Conservation (phyloP, 2,329 filamentous ascomycete species). For the Penicillium sp. region DNA sequence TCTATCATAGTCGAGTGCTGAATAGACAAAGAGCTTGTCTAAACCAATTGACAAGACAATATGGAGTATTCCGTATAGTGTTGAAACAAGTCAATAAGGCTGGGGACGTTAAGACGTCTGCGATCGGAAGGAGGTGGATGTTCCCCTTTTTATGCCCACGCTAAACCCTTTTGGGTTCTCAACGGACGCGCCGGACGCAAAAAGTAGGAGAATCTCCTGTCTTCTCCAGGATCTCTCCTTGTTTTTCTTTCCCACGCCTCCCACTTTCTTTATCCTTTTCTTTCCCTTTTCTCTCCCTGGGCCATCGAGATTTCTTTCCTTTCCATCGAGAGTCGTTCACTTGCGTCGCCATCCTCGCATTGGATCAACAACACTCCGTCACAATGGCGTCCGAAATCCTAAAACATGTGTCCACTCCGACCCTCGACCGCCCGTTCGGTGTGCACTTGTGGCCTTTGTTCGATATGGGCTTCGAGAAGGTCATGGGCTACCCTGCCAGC, state of each 20-base stretch:
- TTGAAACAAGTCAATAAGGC: background rate
- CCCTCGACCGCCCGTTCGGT: constrained; percentile 89
- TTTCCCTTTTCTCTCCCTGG: constrained; percentile 59
- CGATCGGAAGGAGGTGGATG: constrained; percentile 17
- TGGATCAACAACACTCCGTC: constrained; percentile 15
- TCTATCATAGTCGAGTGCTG: too few relatives aligned
- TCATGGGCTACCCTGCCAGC: constrained; percentile 78
- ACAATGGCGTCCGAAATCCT: constrained; percentile 54
- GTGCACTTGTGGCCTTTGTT: constrained; percentile 92
- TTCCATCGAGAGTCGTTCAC: background rate
- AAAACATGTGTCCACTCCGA: constrained; percentile 64
- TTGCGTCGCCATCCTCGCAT: background rate
- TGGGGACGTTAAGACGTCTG: background rate
- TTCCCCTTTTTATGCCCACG: constrained; percentile 31
- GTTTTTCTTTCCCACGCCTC: constrained; percentile 64
- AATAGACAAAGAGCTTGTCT: too few relatives aligned
- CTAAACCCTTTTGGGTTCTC: constrained; percentile 28
- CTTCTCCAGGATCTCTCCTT: constrained; percentile 48
- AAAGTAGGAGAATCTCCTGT: constrained; percentile 21
- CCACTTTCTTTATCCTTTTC: constrained; percentile 43
- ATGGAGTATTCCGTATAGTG: too few relatives aligned
- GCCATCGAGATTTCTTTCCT: background rate
- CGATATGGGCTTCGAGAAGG: constrained; percentile 75
- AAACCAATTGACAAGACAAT: too few relatives aligned
- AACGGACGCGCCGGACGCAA: constrained; percentile 31